Evolutionary conservation across 352 stramenopile species (phyloP).

Genomic region (Phytophthora constricta): DNA sequence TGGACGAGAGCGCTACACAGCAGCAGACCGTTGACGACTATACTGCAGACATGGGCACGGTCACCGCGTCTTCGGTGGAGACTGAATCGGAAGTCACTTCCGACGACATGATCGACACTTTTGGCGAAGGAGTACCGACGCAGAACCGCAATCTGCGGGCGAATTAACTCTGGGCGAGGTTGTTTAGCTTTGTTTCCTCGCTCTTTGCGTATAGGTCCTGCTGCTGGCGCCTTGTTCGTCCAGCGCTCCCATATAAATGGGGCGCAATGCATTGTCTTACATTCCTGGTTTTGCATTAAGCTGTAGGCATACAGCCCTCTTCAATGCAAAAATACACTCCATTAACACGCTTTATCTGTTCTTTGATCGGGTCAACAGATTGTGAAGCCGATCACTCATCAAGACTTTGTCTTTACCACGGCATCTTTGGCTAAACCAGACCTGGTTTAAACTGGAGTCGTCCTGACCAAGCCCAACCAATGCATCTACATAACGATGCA

Average conservation of each 20-base stretch:
- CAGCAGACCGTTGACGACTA: constrained; percentile 7
- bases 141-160: constrained; percentile 32
- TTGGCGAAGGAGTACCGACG: constrained; percentile 17
- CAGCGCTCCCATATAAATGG: neutral
- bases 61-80: neutral
- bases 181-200: constrained; percentile 21
- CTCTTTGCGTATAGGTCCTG: constrained; percentile 22
- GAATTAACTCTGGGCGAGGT: constrained; percentile 18
- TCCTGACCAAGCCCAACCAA: too few species aligned
- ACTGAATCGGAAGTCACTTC: constrained; percentile 1
- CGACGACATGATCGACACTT: constrained; percentile 28
- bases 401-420: too few species aligned
- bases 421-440: too few species aligned
- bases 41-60: neutral
- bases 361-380: too few species aligned
- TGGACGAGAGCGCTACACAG: neutral
- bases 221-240: constrained; percentile 22
- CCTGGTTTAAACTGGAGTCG: too few species aligned
- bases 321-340: constrained; percentile 31
- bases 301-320: constrained; percentile 6
- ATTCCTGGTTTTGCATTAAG: constrained; percentile 35
- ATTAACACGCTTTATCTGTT: neutral
- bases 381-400: too few species aligned
- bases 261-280: constrained; percentile 5
- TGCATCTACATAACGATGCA: too few species aligned